Evolutionary conservation across 2,329 filamentous ascomycete genomes (phyloP), one percentile per base, ranked within the genome.

Genomic region (Scedosporium apiospermum): DNA sequence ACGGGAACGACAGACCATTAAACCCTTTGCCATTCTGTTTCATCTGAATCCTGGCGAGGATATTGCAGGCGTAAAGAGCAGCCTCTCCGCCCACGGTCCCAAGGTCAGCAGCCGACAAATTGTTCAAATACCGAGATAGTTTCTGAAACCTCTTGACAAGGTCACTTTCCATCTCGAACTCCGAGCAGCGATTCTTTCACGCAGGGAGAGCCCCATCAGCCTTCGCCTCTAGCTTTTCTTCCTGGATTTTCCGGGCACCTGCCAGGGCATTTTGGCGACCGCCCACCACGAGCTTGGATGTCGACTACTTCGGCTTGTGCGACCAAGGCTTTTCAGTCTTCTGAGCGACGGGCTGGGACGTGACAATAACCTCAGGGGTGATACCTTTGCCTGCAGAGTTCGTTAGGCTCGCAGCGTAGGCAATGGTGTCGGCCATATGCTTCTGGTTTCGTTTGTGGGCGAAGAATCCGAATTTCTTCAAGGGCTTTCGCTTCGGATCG

Each of bases 381-480:
- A 60, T 51, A 23, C 27, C 51, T 46, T 60, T 88, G 3, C 87
- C 87, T 1, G 80, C 76, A 0, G 84, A 78, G 63, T 86, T 87
- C 0, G 86, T 89, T 57, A 91, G 76, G 71, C 87, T 90, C 12
- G 85, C 86, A 1, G 89, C 86, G 69, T 91, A 92, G 1, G 80
- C 77, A 30, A 80, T 79, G 73, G 88, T 88, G 64, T 89, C 86
- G 1, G 82, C 80, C 82, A 89, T 88, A 68, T 84, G 86, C 60
- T 77, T 78, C 67, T 91, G 88, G 55, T 88, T 85, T 61, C 75
- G 75, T 65, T 75, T 79, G 61, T 71, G 72, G 6, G 77, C 71
- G 27, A 64, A 72, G 57, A 68, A 73, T 1, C 66, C 71, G 14
- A 67, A 63, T 38, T 68, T 71, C 27, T 58, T 58, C 14, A 12